Conservation (phyloP, 1,284 basidiomycete species). For the Ceratorhiza oryzae-sativae region DNA sequence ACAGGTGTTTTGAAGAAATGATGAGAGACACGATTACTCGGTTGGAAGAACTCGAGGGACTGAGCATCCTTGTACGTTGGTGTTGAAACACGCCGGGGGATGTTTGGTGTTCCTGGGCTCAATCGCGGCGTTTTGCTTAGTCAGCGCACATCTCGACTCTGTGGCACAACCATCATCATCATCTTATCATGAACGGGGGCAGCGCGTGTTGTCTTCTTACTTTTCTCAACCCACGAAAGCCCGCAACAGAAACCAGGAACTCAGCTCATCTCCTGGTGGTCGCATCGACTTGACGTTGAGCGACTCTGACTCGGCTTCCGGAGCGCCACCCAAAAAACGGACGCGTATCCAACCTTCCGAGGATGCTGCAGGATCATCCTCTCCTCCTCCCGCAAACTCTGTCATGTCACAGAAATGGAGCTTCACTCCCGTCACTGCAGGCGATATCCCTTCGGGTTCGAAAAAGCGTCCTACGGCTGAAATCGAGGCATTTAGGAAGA, state of each 20-base stretch:
- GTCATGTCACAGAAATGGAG: conserved; percentile 25
- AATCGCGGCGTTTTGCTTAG: conserved; percentile 1
- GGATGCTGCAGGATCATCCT: not conserved
- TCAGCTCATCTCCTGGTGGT: not conserved
- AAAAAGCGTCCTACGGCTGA: conserved; percentile 34
- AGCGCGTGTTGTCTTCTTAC: conserved; percentile 29
- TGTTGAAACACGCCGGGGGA: not conserved
- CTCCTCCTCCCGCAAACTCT: conserved; percentile 17
- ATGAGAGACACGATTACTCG: conserved; percentile 36
- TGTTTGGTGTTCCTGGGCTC: not conserved
- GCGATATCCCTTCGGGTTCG: not conserved
- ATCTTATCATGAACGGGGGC: conserved; percentile 3
- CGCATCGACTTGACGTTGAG: conserved; percentile 29
- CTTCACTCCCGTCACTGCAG: not conserved
- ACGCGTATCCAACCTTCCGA: not conserved
- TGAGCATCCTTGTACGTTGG: not conserved
- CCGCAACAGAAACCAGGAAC: not conserved
- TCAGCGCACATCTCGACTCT: not conserved
- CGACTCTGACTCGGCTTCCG: conserved; percentile 21
- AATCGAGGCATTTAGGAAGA: conserved; percentile 40
- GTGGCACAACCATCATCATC: not conserved
- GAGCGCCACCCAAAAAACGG: conserved; percentile 17
- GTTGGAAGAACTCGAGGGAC: conserved; percentile 35
- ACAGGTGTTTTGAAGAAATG: conserved; percentile 32
- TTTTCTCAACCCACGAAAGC: conserved; percentile 18